Base-by-base conservation (phyloP, 2,329 filamentous ascomycete genomes). In the Ophiostoma perfectum region DNA sequence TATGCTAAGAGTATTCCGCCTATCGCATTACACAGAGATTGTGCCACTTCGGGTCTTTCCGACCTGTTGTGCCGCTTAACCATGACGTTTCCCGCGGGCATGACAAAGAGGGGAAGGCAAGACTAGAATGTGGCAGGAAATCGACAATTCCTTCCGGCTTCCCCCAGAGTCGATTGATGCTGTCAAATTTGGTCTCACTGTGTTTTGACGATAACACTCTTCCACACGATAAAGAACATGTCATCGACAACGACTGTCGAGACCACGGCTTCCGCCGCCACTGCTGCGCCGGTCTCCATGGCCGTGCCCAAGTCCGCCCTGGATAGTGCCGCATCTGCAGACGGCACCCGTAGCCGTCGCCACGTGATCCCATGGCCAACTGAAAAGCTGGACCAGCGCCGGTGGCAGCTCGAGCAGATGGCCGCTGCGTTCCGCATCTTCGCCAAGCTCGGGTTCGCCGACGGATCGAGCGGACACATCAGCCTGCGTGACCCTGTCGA, bases 381-480 rank as follows among this genome's bases (percentile, higher is more conserved):
- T 8, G 39, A 42, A 1, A 42, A 39, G 16, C 38, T n/a, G 38
- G 38, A 41, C 7, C 58, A 63, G 36, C 58, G 58, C 58, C 58
- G 39, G 38, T 63, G 58, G 58, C 58, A 63, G 58, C 58, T 63
- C 3, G 38, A 82, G 42, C 84, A 86, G 74, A 84, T 86, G 76
- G 84, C 84, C 0, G 80, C 80, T 1, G 84, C 84, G 4, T 89
- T 89, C 74, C 83, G 86, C 11, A 80, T 88, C 67, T 88, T 88
- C 73, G 81, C 86, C 0, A 80, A 84, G 55, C 82, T 85, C 72
- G 85, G 84, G 64, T 87, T 83, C 76, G 83, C 81, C 0, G 86
- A 88, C 74, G 86, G 87, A 69, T 86, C 88, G 77, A 79, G 80
- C 5, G 86, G 87, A 0, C 86, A 89, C 75, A 88, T 89, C 70